Base-by-base conservation (phyloP, 192 early-diverging fungal genomes). In the Entophlyctis luteolus region DNA sequence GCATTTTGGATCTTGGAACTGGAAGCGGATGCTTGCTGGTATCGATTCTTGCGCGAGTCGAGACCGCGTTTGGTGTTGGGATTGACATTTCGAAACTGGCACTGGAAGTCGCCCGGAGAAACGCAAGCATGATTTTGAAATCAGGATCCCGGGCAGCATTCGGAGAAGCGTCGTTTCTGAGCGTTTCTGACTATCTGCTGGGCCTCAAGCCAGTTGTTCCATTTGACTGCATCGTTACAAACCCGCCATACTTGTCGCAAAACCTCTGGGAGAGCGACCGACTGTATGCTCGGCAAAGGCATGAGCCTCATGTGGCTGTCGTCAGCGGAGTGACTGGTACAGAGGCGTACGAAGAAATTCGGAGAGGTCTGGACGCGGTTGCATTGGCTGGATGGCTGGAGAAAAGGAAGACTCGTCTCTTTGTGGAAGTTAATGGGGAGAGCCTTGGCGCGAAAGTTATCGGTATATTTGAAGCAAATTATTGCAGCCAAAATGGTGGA, bases 21-120 rank as follows among this genome's bases (percentile, higher is more conserved):
- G 90, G 90, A 0, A 83, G 80, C 53, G 90, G 90, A 0, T 89
- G 88, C 67, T 65, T 91, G 16, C 54, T 91, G 0, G 14, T 91
- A 4, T 82, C 90, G 0, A 58, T 80, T 4, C 75, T 91, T 1
- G 55, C 79, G 20, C 55, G 66, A 0, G 49, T 67, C 0, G 59
- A 68, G 5, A 5, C 16, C 12, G 54, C 80, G 0, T 27, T 22
- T 0, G 90, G 90, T 3, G 58, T 87, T 1, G 90, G 90, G 14
- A 72, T 91, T 1, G 90, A 91, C 56, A 42, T 57, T 14, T 63
- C 56, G 20, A 16, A 6, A 12, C 32, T 22, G 5, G 66, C 66
- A 16, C 36, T 68, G 5, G 2, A 63, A 25, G 29, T 68, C 29
- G 66, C 66, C 12, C 5, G 46, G 16, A 16, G n/a, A 23, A 68